A percentile compares a stretch with the other conserved stretches of the same genome.
Evolutionary conservation across 1,284 basidiomycete genomes (phyloP).

Genomic region (Malassezia equina): DNA sequence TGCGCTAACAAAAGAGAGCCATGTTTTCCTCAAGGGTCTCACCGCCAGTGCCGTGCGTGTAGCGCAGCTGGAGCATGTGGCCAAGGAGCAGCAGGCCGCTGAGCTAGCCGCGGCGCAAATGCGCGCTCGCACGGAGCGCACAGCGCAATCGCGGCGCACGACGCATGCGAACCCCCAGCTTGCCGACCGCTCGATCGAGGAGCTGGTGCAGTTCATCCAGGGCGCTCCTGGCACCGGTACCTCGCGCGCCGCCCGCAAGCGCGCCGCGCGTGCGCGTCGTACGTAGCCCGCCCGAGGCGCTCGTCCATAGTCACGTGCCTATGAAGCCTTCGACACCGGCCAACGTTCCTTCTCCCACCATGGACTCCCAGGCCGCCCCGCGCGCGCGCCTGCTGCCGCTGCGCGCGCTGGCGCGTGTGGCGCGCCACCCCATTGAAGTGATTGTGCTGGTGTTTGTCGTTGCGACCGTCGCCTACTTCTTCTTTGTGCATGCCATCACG

Average conservation of each 20-base stretch:
- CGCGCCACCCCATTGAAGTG: slow-evolving; percentile 58
- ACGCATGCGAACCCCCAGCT: background rate
- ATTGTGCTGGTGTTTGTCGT: slow-evolving; percentile 77
- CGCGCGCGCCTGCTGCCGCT: slow-evolving; percentile 1
- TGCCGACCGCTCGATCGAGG: slow-evolving; percentile 30
- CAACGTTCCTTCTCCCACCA: background rate
- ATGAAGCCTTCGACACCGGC: background rate
- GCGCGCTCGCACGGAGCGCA: background rate
- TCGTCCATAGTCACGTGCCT: background rate
- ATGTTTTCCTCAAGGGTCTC: slow-evolving; percentile 38
- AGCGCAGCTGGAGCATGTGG: slow-evolving; percentile 39
- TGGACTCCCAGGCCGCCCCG: background rate
- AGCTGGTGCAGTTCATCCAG: slow-evolving; percentile 40
- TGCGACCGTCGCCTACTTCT: slow-evolving; percentile 82
- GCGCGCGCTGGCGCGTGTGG: slow-evolving; percentile 14
- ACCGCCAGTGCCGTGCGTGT: slow-evolving; percentile 38
- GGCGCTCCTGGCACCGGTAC: slow-evolving; percentile 18
- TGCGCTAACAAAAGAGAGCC: slow-evolving; percentile 40
- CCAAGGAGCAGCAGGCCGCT: slow-evolving; percentile 14
- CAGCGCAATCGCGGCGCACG: background rate
- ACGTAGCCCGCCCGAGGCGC: background rate
- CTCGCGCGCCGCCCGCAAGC: slow-evolving; percentile 5
- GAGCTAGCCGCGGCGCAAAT: background rate
- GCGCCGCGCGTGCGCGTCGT: background rate
- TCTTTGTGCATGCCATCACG: slow-evolving; percentile 74